Evolutionary conservation across 306 rosid species (phyloP).

Genomic region (Purshia tridentata): DNA sequence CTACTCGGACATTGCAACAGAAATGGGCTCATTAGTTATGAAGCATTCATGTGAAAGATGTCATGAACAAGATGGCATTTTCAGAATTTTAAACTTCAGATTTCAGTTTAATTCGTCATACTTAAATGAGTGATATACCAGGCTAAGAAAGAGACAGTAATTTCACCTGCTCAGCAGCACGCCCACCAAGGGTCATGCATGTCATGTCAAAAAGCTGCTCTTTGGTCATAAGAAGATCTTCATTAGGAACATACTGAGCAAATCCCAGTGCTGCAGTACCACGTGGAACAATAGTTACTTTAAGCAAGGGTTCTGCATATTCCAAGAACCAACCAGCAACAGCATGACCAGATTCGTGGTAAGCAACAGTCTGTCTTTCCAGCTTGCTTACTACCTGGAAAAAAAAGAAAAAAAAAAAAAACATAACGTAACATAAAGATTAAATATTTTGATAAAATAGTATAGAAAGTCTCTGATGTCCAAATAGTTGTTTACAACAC

Average conservation of each 20-base stretch:
- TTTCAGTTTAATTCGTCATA: neutral
- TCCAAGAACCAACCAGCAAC: constrained; percentile 94
- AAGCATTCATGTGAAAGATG: neutral
- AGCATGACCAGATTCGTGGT: constrained; percentile 97
- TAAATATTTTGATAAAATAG: neutral
- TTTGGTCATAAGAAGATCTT: constrained; percentile 90
- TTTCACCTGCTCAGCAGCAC: constrained; percentile 91
- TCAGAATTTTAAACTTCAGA: neutral
- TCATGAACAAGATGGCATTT: neutral
- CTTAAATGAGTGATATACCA: neutral
- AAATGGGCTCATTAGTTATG: neutral
- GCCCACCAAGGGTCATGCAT: constrained; percentile 97
- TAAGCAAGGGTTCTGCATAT: constrained; percentile 77
- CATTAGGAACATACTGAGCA: constrained; percentile 91
- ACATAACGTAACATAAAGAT: neutral
- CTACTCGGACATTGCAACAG: neutral
- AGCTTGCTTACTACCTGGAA: constrained; percentile 82
- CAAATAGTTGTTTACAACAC: constrained; percentile 7
- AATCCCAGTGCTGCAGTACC: constrained; percentile 95
- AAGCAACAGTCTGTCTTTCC: constrained; percentile 93
- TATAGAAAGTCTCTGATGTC: neutral
- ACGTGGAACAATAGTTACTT: constrained; percentile 91
- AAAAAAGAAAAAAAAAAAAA: constrained; percentile 10
- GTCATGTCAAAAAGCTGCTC: constrained; percentile 93
- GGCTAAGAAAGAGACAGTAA: neutral